Conservation (phyloP, 2,329 filamentous ascomycete species). For the Emmonsia crescens region DNA sequence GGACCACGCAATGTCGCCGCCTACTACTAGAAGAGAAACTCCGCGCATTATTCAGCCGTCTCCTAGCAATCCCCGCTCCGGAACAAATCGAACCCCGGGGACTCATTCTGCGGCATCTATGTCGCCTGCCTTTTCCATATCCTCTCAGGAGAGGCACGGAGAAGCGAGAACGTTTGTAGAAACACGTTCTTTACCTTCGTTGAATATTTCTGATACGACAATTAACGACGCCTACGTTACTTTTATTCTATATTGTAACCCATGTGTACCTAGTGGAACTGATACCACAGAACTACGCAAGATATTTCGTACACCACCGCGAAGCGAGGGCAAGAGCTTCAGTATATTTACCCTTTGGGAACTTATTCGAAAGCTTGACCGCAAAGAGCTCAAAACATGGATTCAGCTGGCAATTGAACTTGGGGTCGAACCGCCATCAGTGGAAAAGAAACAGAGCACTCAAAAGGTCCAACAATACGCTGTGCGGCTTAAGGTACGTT, state of each 20-base stretch:
- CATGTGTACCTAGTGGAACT: conserved; percentile 57
- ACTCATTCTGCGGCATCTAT: conserved; percentile 28
- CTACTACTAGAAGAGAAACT: not conserved
- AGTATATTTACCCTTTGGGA: conserved; percentile 66
- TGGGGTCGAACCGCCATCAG: conserved; percentile 76
- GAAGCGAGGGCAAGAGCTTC: conserved; percentile 79
- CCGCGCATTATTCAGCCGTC: conserved; percentile 28
- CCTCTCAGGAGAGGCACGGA: conserved; percentile 20
- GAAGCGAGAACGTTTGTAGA: conserved; percentile 26
- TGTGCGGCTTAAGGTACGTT: conserved; percentile 69
- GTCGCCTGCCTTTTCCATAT: conserved; percentile 26
- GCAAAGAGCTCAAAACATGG: conserved; percentile 85
- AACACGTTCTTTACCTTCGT: conserved; percentile 50
- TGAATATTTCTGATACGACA: conserved; percentile 55
- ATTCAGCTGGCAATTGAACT: conserved; percentile 73
- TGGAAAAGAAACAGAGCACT: conserved; percentile 73
- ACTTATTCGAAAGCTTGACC: conserved; percentile 66
- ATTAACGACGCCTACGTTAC: conserved; percentile 73
- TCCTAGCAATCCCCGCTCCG: conserved; percentile 24
- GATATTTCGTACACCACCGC: conserved; percentile 68
- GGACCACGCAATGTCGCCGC: not conserved
- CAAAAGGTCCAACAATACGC: conserved; percentile 95
- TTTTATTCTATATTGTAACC: conserved; percentile 89
- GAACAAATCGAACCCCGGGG: conserved; percentile 18
- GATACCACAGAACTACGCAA: conserved; percentile 63